Percentiles rank a stretch among this genome's conserved stretches.
These are phyloP conservation scores for Croton setiger DNA, from an alignment of 441 rosid genomes.

Conservation along the genomic window DNA sequence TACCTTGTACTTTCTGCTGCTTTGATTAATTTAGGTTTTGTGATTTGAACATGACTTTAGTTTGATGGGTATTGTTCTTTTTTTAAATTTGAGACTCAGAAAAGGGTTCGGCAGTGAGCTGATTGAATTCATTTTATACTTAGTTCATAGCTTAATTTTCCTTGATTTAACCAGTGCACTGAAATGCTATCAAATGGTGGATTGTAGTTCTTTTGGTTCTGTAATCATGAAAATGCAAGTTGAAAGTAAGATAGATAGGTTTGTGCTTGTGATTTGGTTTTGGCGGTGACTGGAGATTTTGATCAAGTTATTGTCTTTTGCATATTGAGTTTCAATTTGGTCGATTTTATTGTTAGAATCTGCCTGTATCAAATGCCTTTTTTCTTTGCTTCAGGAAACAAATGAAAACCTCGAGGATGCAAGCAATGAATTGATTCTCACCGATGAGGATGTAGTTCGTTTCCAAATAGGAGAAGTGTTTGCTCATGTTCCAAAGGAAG, in stretches of 20 bases:
- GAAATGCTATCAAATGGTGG: neutral
- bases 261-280: too few species aligned
- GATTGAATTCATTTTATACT: neutral
- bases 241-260: too few species aligned
- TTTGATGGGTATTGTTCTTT: conserved; percentile 7
- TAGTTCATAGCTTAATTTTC: neutral
- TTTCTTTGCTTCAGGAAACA: conserved; percentile 45
- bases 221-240: neutral
- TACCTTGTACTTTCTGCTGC: neutral
- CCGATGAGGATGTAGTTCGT: conserved; percentile 78
- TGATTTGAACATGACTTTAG: neutral
- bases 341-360: conserved; percentile 4
- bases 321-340: neutral
- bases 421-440: conserved; percentile 78
- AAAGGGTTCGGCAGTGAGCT: neutral
- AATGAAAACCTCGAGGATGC: conserved; percentile 89
- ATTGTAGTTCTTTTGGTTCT: neutral
- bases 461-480: conserved; percentile 90
- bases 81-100: neutral
- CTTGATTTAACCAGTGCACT: neutral
- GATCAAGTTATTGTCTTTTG: neutral
- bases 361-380: neutral
- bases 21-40: neutral
- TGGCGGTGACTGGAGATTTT: neutral
- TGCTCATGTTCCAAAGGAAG: conserved; percentile 77